Conservation (phyloP, 306 rosid genomes). For the Fagus crenata region DNA sequence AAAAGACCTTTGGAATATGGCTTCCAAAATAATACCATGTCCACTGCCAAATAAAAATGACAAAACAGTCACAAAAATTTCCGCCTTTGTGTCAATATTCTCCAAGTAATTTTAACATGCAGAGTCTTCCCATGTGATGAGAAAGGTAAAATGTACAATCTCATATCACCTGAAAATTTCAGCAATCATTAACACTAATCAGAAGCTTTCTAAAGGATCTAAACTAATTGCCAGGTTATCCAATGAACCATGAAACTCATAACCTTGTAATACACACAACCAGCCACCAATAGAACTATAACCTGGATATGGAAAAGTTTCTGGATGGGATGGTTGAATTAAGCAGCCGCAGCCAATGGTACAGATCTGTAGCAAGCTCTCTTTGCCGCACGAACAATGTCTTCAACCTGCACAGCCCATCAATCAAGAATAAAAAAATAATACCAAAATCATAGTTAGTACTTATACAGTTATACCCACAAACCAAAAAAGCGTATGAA, state of each 20-base stretch:
- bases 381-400: conserved; percentile 95
- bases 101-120: conserved; percentile 56
- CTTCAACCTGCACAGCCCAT: conserved; percentile 68
- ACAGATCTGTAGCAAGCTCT: conserved; percentile 84
- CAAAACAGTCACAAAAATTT: conserved; percentile 32
- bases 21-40: conserved; percentile 19
- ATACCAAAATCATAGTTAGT: neutral
- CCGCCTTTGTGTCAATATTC: conserved; percentile 35
- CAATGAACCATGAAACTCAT: conserved; percentile 8
- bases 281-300: conserved; percentile 29
- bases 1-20: conserved; percentile 6
- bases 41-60: conserved; percentile 32
- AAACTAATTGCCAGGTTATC: neutral
- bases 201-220: conserved; percentile 23
- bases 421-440: conserved; percentile 19
- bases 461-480: no score
- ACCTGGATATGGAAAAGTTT: conserved; percentile 35
- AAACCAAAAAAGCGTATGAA: no score
- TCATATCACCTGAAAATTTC: conserved; percentile 45
- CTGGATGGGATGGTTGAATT: conserved; percentile 26
- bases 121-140: conserved; percentile 39
- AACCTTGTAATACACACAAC: neutral
- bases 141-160: conserved; percentile 43
- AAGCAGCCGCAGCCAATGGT: conserved; percentile 71
- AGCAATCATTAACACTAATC: conserved; percentile 26